Evolutionary conservation across 306 rosid species (phyloP).

Genomic region (Pterocarpus macrocarpus): DNA sequence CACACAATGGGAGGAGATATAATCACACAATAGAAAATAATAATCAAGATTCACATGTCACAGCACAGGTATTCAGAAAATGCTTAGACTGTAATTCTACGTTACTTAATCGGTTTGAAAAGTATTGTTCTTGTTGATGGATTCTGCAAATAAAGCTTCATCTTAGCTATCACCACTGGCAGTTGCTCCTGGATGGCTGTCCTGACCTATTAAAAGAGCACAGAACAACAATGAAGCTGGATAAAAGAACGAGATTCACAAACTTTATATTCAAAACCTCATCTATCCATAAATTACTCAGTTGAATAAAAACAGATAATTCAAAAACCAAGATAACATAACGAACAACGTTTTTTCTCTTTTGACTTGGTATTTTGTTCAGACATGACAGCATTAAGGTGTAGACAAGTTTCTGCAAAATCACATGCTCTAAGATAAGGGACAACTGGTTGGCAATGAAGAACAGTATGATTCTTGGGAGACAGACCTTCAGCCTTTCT

Average conservation of each 20-base stretch:
- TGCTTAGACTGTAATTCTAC: constrained; percentile 5
- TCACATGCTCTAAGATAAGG: background rate
- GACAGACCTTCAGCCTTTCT: constrained; percentile 9
- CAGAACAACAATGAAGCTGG: constrained; percentile 38
- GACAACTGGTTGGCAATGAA: constrained; percentile 9
- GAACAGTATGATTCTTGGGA: constrained; percentile 8
- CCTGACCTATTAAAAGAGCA: constrained; percentile 68
- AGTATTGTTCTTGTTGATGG: constrained; percentile 88
- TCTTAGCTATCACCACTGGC: constrained; percentile 78
- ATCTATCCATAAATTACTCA: constrained; percentile 8
- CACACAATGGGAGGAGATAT: background rate
- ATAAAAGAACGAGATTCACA: constrained; percentile 13
- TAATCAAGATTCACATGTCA: background rate
- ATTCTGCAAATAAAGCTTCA: constrained; percentile 97
- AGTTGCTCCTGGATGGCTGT: constrained; percentile 82
- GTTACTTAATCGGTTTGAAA: constrained; percentile 90
- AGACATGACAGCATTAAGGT: constrained; percentile 17
- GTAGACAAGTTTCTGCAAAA: constrained; percentile 19
- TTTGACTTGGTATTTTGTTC: constrained; percentile 23
- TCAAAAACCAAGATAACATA: background rate
- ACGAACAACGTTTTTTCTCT: constrained; percentile 5
- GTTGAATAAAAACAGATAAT: constrained; percentile 14
- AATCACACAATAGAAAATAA: background rate
- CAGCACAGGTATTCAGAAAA: background rate
- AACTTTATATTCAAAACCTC: constrained; percentile 15